Evolutionary conservation across 2,329 filamentous ascomycete species (phyloP), one percentile per base, ranked within the genome.

Genomic region (Lasiodiplodia citricola): DNA sequence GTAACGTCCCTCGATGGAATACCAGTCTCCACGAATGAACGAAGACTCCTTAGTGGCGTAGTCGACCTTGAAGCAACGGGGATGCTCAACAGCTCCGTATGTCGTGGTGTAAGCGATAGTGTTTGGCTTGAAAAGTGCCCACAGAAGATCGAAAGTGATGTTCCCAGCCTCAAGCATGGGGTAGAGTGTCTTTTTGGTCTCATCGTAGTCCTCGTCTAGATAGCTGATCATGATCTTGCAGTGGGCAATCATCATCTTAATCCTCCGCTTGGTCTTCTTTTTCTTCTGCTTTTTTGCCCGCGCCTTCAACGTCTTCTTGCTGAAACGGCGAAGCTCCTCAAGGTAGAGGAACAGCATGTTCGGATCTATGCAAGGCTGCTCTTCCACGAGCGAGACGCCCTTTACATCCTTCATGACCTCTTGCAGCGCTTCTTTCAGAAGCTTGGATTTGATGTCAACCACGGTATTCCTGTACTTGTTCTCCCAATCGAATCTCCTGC

Each of bases 101-200:
- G 92, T 95, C 0, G 88, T 87, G 0, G 91, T 83, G 76, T 91
- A 95, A 0, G 89, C 91, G 23, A 97, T 87, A 0, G 92, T 93
- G 74, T 93, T 92, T 0, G 94, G 94, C 75, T 96, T 96, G 86
- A 92, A 96, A 3, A 97, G 81, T 0, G 93, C 93, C 94, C 94
- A 97, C 1, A 96, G 83, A 2, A 96, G 85, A 68, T 97, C 93
- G 73, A 94, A 97, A 0, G 93, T 96, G 76, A 97, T 96, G 55
- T 93, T 89, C 10, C 93, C 92, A 38, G 90, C 91, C 71, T 93
- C 87, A 2, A 97, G 83, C 80, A 97, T 88, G 0, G 93, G 92
- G 72, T 94, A 91, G 0, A 97, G 85, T 1, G 90, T 92, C 78
- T 93, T 92, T 77, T 95, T 94, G 41, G 86, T 89, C 21, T 92